Evolutionary conservation across 1,139 yeast species (phyloP), one percentile per base, ranked within the genome.

Genomic region (Arxiozyma heterogenica): DNA sequence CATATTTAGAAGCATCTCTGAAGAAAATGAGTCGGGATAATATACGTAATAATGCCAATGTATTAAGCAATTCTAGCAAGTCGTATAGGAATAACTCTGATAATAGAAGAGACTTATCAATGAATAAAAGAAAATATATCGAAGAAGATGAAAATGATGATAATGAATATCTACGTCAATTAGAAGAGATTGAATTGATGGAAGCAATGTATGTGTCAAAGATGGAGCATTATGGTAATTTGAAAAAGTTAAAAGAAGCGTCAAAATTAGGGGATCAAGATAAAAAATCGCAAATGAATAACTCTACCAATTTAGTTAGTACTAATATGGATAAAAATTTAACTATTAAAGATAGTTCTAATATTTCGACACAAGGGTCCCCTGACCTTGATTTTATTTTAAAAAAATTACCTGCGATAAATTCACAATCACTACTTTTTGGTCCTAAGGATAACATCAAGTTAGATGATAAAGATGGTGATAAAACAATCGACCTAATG

Each of bases 181-280:
- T 68, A 15, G 69, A 69, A 44, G 75, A 74, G 47, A 61, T 64
- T 5, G 80, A 80, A 46, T 59, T 79, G 53, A 70, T 70, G 57
- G 71, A 67, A 54, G 83, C 83, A 1, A 72, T 79, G 34, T 77
- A 76, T 54, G 68, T 66, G 46, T 79, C 84, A 0, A 77, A 75
- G 55, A 30, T 55, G 5, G 56, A 55, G 34, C 55, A 52, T 47
- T 50, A 49, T 38, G 49, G 53, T 27, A 44, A 17, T 11, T 27
- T 47, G 30, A 50, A 54, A 9, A 53, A 52, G n/a, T 11, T 30
- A 3, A 27, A 41, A 20, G 41, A 45, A 20, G 41, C 45, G 25
- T 12, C 53, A 56, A 20, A 38, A 38, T 39, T 41, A 25, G 25
- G 20, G 15, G 22, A 46, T 42, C n/a, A n/a, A 30, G 23, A 30